These are phyloP conservation scores for Noccaea caerulescens DNA, from an alignment of 345 rosid genomes.

Conservation along the genomic window DNA sequence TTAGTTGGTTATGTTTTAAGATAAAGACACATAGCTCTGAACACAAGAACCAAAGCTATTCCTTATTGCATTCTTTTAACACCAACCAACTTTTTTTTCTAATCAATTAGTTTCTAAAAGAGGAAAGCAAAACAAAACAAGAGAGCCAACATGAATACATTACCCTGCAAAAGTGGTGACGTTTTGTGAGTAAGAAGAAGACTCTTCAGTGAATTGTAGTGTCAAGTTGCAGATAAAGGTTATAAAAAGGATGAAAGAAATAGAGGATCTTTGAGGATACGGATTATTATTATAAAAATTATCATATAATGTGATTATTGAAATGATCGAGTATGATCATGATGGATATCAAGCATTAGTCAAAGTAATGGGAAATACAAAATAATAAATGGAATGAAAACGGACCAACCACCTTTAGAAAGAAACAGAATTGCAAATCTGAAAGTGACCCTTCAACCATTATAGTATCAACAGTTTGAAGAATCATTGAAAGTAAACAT, in stretches of 20 bases:
- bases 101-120: neutral
- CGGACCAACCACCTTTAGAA: constrained; percentile 64
- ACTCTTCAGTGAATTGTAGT: neutral
- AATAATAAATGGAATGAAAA: constrained; percentile 40
- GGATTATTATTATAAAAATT: neutral
- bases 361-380: constrained; percentile 32
- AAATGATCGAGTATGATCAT: constrained; percentile 22
- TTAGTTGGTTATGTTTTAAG: constrained; percentile 18
- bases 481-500: constrained; percentile 19
- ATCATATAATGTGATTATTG: constrained; percentile 22
- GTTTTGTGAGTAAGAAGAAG: constrained; percentile 19
- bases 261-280: constrained; percentile 30
- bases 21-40: constrained; percentile 29
- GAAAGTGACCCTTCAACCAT: constrained; percentile 70
- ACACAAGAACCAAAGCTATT: constrained; percentile 5
- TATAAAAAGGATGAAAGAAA: constrained; percentile 37
- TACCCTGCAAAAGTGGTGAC: constrained; percentile 30
- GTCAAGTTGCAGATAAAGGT: constrained; percentile 36
- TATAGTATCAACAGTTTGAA: constrained; percentile 20
- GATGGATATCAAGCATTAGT: neutral
- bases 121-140: constrained; percentile 11
- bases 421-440: constrained; percentile 58
- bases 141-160: constrained; percentile 6
- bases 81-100: neutral
- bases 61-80: constrained; percentile 3